These are phyloP conservation scores for Angomonas deanei DNA, from an alignment of 208 protist genomes.

Conservation along the genomic window DNA sequence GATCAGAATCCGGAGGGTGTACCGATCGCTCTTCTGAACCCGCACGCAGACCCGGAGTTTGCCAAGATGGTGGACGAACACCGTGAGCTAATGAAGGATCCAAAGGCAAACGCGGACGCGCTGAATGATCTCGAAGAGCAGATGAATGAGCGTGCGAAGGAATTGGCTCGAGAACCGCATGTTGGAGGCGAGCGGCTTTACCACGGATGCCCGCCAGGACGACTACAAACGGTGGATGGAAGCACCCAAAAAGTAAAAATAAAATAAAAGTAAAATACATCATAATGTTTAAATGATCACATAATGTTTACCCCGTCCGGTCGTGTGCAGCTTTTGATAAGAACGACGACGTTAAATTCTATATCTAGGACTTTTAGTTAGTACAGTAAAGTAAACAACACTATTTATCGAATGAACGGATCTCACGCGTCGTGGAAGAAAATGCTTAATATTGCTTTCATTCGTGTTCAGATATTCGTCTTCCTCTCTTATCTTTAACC, in stretches of 20 bases:
- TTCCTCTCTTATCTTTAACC: neutral
- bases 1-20: constrained; percentile 37
- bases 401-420: too few species aligned
- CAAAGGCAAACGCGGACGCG: constrained; percentile 15
- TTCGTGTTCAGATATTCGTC: neutral
- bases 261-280: neutral
- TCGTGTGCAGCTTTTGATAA: too few species aligned
- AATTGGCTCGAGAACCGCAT: constrained; percentile 45
- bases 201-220: constrained; percentile 63
- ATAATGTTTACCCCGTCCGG: too few species aligned
- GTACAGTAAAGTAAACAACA: too few species aligned
- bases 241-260: constrained; percentile 2
- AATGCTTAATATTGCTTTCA: neutral
- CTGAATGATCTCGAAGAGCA: constrained; percentile 22
- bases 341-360: too few species aligned
- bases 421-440: too few species aligned
- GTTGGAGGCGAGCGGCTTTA: constrained; percentile 68
- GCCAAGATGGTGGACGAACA: constrained; percentile 24
- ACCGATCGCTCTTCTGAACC: constrained; percentile 39
- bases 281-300: too few species aligned
- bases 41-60: constrained; percentile 47
- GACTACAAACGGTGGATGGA: constrained; percentile 86
- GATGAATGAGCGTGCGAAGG: constrained; percentile 9
- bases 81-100: constrained; percentile 40
- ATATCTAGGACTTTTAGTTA: too few species aligned